Percentiles rank a stretch among this genome's conserved stretches.
These are phyloP conservation scores for Phaeomoniella chlamydospora DNA, from an alignment of 2,329 filamentous ascomycete species.

Conservation along the genomic window DNA sequence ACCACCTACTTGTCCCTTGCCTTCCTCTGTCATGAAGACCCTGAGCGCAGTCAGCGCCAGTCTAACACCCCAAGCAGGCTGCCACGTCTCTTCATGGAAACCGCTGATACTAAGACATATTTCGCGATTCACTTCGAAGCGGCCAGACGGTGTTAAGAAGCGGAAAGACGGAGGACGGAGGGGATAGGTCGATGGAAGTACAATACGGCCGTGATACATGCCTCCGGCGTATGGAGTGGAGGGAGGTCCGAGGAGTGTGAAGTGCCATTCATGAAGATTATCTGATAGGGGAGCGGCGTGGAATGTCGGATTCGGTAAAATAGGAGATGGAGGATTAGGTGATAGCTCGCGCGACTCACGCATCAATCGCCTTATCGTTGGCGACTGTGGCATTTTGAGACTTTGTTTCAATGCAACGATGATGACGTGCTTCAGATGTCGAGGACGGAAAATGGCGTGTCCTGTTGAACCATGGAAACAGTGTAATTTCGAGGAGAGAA, in stretches of 20 bases:
- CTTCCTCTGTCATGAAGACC: slow-evolving; percentile 83
- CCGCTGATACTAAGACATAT: slow-evolving; percentile 90
- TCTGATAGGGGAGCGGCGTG: slow-evolving; percentile 67
- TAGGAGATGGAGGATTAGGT: slow-evolving; percentile 50
- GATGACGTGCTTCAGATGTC: too few relatives aligned
- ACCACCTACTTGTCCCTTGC: slow-evolving; percentile 75
- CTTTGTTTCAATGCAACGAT: too few relatives aligned
- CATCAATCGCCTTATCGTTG: slow-evolving; percentile 30
- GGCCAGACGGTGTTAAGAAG: slow-evolving; percentile 78
- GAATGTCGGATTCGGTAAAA: slow-evolving; percentile 54
- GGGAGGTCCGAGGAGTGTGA: slow-evolving; percentile 77
- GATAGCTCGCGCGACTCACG: slow-evolving; percentile 85
- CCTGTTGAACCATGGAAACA: too few relatives aligned
- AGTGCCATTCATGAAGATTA: slow-evolving; percentile 98
- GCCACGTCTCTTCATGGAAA: slow-evolving; percentile 97
- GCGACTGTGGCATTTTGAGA: slow-evolving; percentile 13
- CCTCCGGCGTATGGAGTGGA: slow-evolving; percentile 64
- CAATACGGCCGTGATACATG: slow-evolving; percentile 90
- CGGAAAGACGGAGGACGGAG: slow-evolving; percentile 89
- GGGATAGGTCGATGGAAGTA: slow-evolving; percentile 78
- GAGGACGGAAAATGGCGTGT: too few relatives aligned
- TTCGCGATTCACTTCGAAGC: slow-evolving; percentile 93
- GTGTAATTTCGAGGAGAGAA: too few relatives aligned
- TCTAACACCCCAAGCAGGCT: slow-evolving; percentile 91
- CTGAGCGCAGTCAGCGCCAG: slow-evolving; percentile 70